phyloP scores from a whole-genome alignment of 495 filamentous ascomycete genomes.

The Aspergillus cavernicola region DNA sequence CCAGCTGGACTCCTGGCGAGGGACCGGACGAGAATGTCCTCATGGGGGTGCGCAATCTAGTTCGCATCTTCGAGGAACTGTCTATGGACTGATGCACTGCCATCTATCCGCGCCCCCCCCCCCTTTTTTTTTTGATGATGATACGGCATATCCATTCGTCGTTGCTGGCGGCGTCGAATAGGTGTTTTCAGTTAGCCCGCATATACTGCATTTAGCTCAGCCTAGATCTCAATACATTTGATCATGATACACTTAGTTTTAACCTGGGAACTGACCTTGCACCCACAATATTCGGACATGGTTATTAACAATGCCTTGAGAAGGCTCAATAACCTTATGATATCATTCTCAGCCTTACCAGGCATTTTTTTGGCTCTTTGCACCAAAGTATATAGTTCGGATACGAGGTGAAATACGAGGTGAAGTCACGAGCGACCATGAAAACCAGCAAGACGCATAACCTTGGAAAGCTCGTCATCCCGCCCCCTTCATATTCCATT shows the following conservation, averaged over 20 bases:
- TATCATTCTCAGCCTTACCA: too few species aligned
- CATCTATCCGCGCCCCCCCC: constrained; percentile 1
- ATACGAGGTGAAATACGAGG: neutral
- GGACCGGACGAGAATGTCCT: constrained; percentile 87
- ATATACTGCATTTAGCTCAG: constrained; percentile 6
- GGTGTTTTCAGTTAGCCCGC: neutral
- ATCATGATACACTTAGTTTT: neutral
- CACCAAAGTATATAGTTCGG: neutral
- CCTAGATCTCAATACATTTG: neutral
- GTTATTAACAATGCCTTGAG: too few species aligned
- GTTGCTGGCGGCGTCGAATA: constrained; percentile 35
- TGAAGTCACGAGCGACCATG: too few species aligned
- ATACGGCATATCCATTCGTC: constrained; percentile 5
- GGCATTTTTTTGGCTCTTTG: too few species aligned
- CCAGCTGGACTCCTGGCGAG: constrained; percentile 75
- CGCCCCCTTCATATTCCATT: too few species aligned
- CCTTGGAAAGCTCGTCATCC: too few species aligned
- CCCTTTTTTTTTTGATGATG: too few species aligned
- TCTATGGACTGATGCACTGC: constrained; percentile 27
- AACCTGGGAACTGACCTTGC: too few species aligned
- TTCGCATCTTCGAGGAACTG: constrained; percentile 66
- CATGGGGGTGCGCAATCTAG: constrained; percentile 68
- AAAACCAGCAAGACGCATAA: too few species aligned
- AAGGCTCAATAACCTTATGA: too few species aligned
- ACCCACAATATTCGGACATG: too few species aligned